Evolutionary conservation across 129 eudicot species (phyloP), one percentile per base, ranked within the genome.

Genomic region (Helianthus tuberosus): DNA sequence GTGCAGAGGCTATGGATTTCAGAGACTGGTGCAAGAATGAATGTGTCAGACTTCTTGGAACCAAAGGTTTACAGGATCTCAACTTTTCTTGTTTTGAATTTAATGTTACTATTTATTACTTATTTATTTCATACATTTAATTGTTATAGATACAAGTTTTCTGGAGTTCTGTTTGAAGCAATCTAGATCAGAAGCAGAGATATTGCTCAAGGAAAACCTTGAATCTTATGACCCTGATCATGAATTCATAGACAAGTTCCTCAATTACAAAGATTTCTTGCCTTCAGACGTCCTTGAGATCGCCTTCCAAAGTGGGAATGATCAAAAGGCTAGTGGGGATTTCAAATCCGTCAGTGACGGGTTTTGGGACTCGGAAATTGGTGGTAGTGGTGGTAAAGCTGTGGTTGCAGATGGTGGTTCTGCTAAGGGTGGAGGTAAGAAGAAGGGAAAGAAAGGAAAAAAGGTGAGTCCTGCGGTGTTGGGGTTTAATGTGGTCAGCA

Each of bases 21-120:
- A 86, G 90, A 81, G 88, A 91, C 32, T 94, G 99, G 99, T 94
- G 99, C 39, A 88, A 91, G 79, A 88, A 81, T 76, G 99, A 94
- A 74, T 88, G 89, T 59, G 82, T 60, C 86, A 85, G 94, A 72
- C 99, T 94, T 68, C 62, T 87, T 55, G 96, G 97, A 35, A 68
- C 90, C 7, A 94, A 82, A 87, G 99, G 99, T 94, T 85, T 25
- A 23, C 54, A 11, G 5, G 23, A 47, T 39, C 29, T 68, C 16
- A 16, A 36, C 68, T 38, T 48, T 38, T 36, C 3, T 36, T 36
- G n/a, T 6, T 23, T 8, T 38, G 29, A n/a, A 2, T 64, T 36
- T n/a, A 38, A 6, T 15, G 68, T 8, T 5, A 2, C 38, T 27
- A 3, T 64, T 2, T n/a, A n/a, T 8, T 43, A 38, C 13, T 23